Conservation (phyloP, 306 rosid species). For the Clitoria ternatea region DNA sequence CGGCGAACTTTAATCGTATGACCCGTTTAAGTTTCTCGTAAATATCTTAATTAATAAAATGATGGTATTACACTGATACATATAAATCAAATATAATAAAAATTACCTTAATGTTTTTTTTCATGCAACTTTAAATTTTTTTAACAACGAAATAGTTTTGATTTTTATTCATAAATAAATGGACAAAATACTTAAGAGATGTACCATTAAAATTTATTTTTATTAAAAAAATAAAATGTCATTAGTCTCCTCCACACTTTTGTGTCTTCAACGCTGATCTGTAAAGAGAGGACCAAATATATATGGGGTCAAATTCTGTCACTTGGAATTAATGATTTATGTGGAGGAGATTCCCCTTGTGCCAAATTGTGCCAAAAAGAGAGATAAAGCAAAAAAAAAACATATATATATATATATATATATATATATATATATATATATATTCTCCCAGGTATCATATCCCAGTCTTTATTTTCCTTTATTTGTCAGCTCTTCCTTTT, state of each 20-base stretch:
- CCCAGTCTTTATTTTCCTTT: neutral
- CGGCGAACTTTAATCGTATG: too few species aligned
- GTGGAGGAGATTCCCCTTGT: neutral
- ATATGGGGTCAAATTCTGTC: neutral
- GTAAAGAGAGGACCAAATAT: neutral
- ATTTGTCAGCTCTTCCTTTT: neutral
- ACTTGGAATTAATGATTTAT: neutral
- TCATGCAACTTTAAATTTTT: too few species aligned
- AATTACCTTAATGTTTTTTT: too few species aligned
- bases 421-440: too few species aligned
- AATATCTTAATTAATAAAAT: too few species aligned
- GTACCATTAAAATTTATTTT: neutral
- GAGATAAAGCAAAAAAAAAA: neutral
- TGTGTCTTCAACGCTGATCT: neutral
- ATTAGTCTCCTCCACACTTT: neutral
- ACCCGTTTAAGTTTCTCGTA: too few species aligned
- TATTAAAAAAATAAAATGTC: neutral
- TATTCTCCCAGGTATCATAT: neutral
- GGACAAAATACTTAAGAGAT: neutral
- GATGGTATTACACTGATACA: too few species aligned
- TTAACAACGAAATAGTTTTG: neutral
- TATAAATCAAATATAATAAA: too few species aligned
- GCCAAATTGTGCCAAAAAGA: neutral
- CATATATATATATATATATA: too few species aligned
- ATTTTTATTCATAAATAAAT: neutral